Evolutionary conservation across 345 rosid species (phyloP), one percentile per base, ranked within the genome.

Genomic region (Camelina laxa): DNA sequence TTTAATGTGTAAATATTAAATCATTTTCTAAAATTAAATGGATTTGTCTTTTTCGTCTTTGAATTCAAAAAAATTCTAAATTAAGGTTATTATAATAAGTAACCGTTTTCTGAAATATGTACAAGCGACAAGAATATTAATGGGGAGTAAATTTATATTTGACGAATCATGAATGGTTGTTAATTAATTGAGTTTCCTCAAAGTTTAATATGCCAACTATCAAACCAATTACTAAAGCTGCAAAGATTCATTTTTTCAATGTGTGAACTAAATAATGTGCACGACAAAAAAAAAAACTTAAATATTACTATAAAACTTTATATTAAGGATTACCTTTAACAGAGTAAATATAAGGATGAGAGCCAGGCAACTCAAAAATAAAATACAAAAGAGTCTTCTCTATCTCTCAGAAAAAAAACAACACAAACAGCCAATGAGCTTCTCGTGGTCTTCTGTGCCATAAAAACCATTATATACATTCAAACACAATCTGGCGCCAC

Each of bases 361-460:
- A 51, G 64, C 48, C 3, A 75, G 68, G 6, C 21, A 69, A 68
- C 39, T 53, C 74, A 56, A 44, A 75, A 60, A 62, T 42, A 53
- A 44, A 19, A 59, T 21, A 61, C 61, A 69, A 69, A 69, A 69
- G 45, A 62, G 65, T 39, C 30, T 54, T 41, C 55, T 66, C 31
- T 65, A 27, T 72, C 70, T 73, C 35, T 42, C 67, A 4, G 5
- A 58, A 1, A 51, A 24, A 50, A 69, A 39, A 69, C 55, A 51
- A 36, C 44, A 36, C 19, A 47, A 36, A 17, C 30, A 62, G 60
- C 80, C 80, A 70, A 70, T 70, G 71, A 48, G 60, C 53, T 70
- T 76, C 72, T 63, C 71, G 80, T 76, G 80, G 80, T 70, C 75
- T 76, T 76, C 80, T 70, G 80, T 76, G 80, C 80, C 80, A 69